A percentile compares a stretch with the other conserved stretches of the same genome.
phyloP scores from a whole-genome alignment of 768 basidiomycete genomes.

The Suillus decipiens region DNA sequence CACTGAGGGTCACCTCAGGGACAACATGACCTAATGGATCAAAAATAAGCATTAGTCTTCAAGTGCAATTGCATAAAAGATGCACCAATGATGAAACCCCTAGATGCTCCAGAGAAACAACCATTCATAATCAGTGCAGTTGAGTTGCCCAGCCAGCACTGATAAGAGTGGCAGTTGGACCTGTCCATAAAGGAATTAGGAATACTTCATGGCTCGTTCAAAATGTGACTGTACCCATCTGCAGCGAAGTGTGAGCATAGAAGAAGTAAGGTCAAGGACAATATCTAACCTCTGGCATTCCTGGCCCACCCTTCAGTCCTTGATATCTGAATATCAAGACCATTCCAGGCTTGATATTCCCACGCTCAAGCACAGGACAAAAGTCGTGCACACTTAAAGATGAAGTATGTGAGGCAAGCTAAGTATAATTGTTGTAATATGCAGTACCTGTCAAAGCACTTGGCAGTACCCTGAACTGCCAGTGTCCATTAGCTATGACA shows the following conservation, averaged over 20 bases:
- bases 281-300: slow-evolving; percentile 75
- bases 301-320: slow-evolving; percentile 89
- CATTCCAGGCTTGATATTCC: slow-evolving; percentile 74
- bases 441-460: slow-evolving; percentile 71
- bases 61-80: slow-evolving; percentile 20
- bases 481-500: slow-evolving; percentile 11
- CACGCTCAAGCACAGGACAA: slow-evolving; percentile 70
- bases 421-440: background rate
- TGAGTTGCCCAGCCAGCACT: slow-evolving; percentile 80
- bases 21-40: slow-evolving; percentile 56
- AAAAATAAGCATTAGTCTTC: slow-evolving; percentile 37
- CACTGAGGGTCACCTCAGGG: slow-evolving; percentile 74
- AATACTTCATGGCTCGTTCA: background rate
- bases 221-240: slow-evolving; percentile 43
- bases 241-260: slow-evolving; percentile 9
- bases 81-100: slow-evolving; percentile 61
- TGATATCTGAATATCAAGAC: slow-evolving; percentile 86
- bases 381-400: slow-evolving; percentile 60
- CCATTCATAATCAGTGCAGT: slow-evolving; percentile 89
- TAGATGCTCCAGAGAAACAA: slow-evolving; percentile 82
- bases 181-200: slow-evolving; percentile 29
- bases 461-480: slow-evolving; percentile 60
- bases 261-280: background rate
- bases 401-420: background rate
- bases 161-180: slow-evolving; percentile 82